Evolutionary conservation across 176 grass and related monocot genomes (phyloP), one percentile per base, ranked within the genome.

Genomic region (Aegilops longissima): DNA sequence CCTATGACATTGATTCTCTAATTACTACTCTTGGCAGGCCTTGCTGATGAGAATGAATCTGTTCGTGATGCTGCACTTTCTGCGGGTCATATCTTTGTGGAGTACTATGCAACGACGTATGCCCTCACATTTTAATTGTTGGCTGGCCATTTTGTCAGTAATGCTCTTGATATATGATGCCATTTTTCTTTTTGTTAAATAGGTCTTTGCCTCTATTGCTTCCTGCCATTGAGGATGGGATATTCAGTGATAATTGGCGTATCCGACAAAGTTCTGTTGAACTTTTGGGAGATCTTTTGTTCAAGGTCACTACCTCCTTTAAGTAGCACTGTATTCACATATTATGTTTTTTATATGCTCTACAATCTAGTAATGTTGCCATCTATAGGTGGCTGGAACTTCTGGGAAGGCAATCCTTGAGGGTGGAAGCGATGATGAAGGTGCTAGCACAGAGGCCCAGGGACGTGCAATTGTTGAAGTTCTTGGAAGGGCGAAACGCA

Each of bases 31-130:
- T 73, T 86, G 20, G 73, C 65, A 98, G 96, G 96, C 23, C 96
- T 98, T 96, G 94, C 93, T 84, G 96, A 98, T 83, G 96, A 98
- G 83, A 96, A 98, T 77, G 96, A 98, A 85, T 95, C 92, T 94
- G 96, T 98, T 70, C 93, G 93, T 68, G 93, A 98, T 86, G 92
- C 96, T 49, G 96, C 96, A 56, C 93, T 98, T 73, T 92, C 92
- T 91, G 96, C 96, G 76, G 96, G 96, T 76, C 96, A 96, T 88
- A 92, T 98, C 52, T 94, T 98, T 88, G 96, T 98, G 83, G 93
- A 98, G 80, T 94, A 98, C 89, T 98, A 98, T 88, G 96, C 96
- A 77, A 92, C 90, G 82, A 88, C 93, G 92, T 98, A 80, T 54
- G 88, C 79, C 62, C 75, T 40, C 45, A 1, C 63, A 6, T 82